phyloP scores from a whole-genome alignment of 2,329 filamentous ascomycete species.

The Orbilia oligospora region DNA sequence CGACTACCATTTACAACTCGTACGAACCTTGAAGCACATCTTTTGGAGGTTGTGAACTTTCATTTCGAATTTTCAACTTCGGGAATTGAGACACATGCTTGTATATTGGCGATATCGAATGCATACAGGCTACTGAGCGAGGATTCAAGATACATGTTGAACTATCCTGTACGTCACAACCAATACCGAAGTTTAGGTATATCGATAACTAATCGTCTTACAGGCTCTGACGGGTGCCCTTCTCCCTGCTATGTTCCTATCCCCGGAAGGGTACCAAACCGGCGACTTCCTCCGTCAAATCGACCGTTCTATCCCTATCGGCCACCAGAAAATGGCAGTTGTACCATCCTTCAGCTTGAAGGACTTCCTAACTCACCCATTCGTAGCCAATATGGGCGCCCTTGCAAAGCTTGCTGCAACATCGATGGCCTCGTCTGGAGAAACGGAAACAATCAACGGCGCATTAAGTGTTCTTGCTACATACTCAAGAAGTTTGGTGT shows the following conservation, averaged over 20 bases:
- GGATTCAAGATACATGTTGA: conserved; percentile 52
- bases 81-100: conserved; percentile 54
- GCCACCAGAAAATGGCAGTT: conserved; percentile 73
- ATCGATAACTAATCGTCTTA: background rate
- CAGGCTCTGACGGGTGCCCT: conserved; percentile 77
- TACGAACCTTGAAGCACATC: conserved; percentile 51
- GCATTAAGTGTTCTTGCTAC: conserved; percentile 46
- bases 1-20: conserved; percentile 48
- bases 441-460: conserved; percentile 69
- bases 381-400: conserved; percentile 78
- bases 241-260: conserved; percentile 77
- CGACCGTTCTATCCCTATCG: conserved; percentile 75
- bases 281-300: conserved; percentile 81
- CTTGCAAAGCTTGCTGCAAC: conserved; percentile 77
- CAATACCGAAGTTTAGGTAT: background rate
- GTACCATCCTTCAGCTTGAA: conserved; percentile 44
- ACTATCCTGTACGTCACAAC: conserved; percentile 43
- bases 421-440: conserved; percentile 68
- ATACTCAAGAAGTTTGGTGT: conserved; percentile 46
- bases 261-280: conserved; percentile 79
- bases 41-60: conserved; percentile 54
- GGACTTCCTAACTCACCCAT: conserved; percentile 69
- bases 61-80: conserved; percentile 57
- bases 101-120: conserved; percentile 54
- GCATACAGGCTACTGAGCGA: conserved; percentile 47